Evolutionary conservation across 495 filamentous ascomycete genomes (phyloP).

Genomic region (Neurospora tetraspora): DNA sequence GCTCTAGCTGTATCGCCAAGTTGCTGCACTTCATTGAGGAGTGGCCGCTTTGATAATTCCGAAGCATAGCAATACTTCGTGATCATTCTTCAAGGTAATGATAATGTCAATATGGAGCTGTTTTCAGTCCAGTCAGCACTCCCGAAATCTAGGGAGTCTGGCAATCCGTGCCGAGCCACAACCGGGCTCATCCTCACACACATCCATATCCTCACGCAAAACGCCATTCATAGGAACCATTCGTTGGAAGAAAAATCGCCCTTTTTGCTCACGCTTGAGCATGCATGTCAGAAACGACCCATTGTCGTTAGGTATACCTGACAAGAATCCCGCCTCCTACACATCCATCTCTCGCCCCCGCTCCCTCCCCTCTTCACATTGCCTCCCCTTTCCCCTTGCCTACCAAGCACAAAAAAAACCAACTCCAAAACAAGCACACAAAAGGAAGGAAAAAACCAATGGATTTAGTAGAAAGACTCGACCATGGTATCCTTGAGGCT

Average conservation of each 20-base stretch:
- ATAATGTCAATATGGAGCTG: not conserved
- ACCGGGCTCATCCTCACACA: not conserved
- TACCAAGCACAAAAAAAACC: not conserved
- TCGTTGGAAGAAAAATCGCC: not conserved
- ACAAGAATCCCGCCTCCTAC: not conserved
- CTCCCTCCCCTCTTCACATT: not conserved
- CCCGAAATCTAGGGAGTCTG: not conserved
- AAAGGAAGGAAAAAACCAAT: not conserved
- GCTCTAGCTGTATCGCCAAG: not conserved
- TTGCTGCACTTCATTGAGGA: not conserved
- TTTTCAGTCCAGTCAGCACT: not conserved
- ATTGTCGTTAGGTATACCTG: constrained; percentile 1
- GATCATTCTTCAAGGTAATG: not conserved
- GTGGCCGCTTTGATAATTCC: not conserved
- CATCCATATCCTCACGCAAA: not conserved
- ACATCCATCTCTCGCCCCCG: not conserved
- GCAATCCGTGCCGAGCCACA: not conserved
- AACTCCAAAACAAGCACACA: not conserved
- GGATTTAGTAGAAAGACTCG: constrained; percentile 83
- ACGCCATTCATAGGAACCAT: not conserved
- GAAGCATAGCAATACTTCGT: not conserved
- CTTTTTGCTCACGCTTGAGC: not conserved
- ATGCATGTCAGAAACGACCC: not conserved
- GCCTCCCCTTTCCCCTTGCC: not conserved
- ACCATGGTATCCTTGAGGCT: constrained; percentile 95